Conservation (phyloP, 2,329 filamentous ascomycete species). For the Pseudogymnoascus sp. region DNA sequence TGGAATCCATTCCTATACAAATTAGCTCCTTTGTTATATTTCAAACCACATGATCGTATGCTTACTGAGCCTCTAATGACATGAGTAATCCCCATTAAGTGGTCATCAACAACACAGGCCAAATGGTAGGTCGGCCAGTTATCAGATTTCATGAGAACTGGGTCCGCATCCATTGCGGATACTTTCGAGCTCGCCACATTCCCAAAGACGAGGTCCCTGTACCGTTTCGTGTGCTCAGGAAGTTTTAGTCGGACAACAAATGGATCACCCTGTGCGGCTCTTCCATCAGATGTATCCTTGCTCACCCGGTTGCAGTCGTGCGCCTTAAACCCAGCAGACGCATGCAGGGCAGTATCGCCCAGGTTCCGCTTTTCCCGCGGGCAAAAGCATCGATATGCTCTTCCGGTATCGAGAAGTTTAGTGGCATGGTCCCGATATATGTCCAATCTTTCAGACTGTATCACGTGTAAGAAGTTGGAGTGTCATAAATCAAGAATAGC, state of each 20-base stretch:
- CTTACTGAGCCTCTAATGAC: constrained; percentile 78
- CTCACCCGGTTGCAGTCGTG: constrained; percentile 55
- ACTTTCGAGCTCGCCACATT: constrained; percentile 31
- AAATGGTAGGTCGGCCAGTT: constrained; percentile 94
- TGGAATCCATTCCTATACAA: constrained; percentile 76
- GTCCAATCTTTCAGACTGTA: constrained; percentile 66
- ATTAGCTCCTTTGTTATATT: not conserved
- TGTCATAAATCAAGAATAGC: not conserved
- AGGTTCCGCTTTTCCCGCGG: constrained; percentile 40
- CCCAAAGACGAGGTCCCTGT: constrained; percentile 75
- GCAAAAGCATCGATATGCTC: constrained; percentile 94
- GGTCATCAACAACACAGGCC: constrained; percentile 93
- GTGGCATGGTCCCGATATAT: constrained; percentile 66
- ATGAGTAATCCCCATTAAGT: constrained; percentile 91
- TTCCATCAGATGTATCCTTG: constrained; percentile 58
- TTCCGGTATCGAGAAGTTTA: constrained; percentile 57
- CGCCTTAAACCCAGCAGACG: not conserved
- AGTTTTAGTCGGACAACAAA: constrained; percentile 72
- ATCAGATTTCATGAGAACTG: constrained; percentile 84
- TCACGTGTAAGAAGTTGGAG: constrained; percentile 4
- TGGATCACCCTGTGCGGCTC: constrained; percentile 58
- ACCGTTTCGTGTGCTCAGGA: constrained; percentile 52
- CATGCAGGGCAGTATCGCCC: constrained; percentile 21
- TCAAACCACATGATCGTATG: constrained; percentile 11
- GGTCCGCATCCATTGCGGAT: constrained; percentile 56